Base-by-base conservation (phyloP, 2,329 filamentous ascomycete genomes). In the Alternaria conjuncta region DNA sequence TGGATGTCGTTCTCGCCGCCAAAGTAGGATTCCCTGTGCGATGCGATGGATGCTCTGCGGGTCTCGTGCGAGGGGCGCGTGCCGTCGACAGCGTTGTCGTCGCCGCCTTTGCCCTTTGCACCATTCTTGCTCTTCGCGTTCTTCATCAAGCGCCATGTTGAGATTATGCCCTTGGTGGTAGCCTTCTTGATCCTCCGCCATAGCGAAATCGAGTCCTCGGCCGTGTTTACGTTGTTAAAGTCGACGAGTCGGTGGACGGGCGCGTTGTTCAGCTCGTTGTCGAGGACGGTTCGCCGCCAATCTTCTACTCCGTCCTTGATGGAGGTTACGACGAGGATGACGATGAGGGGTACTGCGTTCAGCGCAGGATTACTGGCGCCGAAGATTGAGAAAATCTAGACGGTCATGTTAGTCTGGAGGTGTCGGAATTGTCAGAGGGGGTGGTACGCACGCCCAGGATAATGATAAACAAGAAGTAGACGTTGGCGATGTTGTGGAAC, bases 401-500 rank as follows among this genome's bases (percentile, higher is more conserved):
- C 6, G 47, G 41, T 23, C 9, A 9, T 20, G 67, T 77, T 63
- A 77, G 74, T 57, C 51, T 18, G 23, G 67, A 67, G 45, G 49
- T 18, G 26, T 6, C 6, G 20, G 26, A 63, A 68, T 62, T 63
- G 46, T 18, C 18, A 49, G 57, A 58, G 36, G 36, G 15, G 36
- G 55, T 54, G 49, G 41, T 60, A 87, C 94, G 86, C 90, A 98
- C 96, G 75, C 91, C 90, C 64, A 99, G 87, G 77, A 99, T 97
- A 78, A 97, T 94, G 74, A 95, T 87, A 82, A 98, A 97, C 72
- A 98, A 85, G 86, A 99, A 99, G 83, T 98, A 99, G 57, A 98
- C 91, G 80, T 99, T 99, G 77, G 96, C 96, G 75, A 99, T 91
- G 77, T 98, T 98, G 82, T 99, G 95, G 78, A 99, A 98, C 81